phyloP scores from a whole-genome alignment of 1,284 basidiomycete species.

The Ceratobasidium papillatum region DNA sequence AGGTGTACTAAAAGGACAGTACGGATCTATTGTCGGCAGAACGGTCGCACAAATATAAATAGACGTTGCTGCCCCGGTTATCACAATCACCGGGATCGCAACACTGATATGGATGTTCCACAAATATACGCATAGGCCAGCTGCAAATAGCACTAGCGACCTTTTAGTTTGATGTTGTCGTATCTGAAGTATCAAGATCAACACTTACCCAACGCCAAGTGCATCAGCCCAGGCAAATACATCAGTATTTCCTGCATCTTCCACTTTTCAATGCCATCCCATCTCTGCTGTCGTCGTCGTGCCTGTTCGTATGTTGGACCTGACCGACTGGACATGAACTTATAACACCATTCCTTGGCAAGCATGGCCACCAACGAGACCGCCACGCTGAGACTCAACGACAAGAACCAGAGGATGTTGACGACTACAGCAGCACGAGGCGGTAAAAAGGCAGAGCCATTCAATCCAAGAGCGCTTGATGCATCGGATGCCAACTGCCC shows the following conservation, averaged over 20 bases:
- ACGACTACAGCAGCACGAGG: not conserved
- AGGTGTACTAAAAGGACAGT: constrained; percentile 5
- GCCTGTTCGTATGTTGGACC: no score
- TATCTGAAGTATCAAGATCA: not conserved
- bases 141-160: constrained; percentile 7
- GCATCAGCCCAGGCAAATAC: constrained; percentile 4
- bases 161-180: no score
- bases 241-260: constrained; percentile 14
- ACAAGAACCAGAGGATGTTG: constrained; percentile 4
- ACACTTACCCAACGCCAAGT: constrained; percentile 7
- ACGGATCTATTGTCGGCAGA: not conserved
- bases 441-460: not conserved
- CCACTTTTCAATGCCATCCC: constrained; percentile 12
- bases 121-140: not conserved
- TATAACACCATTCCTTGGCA: no score
- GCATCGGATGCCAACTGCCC: no score
- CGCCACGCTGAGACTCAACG: no score
- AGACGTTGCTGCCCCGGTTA: not conserved
- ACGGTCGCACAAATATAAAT: not conserved
- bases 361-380: no score
- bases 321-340: no score
- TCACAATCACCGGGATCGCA: not conserved
- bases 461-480: not conserved
- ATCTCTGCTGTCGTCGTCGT: constrained; percentile 14
- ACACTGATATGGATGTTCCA: constrained; percentile 3